phyloP scores from a whole-genome alignment of 306 rosid species.

The Lathyrus tuberosus region DNA sequence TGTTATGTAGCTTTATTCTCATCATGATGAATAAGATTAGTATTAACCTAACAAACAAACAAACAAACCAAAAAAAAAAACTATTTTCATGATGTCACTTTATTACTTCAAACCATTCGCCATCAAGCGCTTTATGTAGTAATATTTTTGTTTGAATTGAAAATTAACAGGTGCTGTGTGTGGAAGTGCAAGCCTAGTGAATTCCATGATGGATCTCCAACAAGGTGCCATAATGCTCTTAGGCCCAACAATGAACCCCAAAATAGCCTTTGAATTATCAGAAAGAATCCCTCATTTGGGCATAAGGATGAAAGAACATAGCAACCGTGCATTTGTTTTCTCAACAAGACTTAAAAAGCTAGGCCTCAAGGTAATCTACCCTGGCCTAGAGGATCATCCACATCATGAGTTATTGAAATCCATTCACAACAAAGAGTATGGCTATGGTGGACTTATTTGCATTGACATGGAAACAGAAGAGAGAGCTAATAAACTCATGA shows the following conservation, averaged over 20 bases:
- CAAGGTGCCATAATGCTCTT: constrained; percentile 86
- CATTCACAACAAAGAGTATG: constrained; percentile 66
- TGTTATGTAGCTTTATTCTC: constrained; percentile 3
- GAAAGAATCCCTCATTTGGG: constrained; percentile 85
- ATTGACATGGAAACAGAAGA: constrained; percentile 92
- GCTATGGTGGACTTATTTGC: constrained; percentile 80
- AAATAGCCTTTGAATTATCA: constrained; percentile 86
- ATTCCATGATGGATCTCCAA: constrained; percentile 92
- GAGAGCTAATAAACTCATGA: constrained; percentile 75
- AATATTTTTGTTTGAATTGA: background rate
- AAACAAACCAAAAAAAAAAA: too few relatives aligned
- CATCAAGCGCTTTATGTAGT: background rate
- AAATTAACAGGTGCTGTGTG: constrained; percentile 71
- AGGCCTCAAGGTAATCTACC: constrained; percentile 78
- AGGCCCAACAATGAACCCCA: constrained; percentile 95
- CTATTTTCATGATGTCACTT: background rate
- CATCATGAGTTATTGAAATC: constrained; percentile 63
- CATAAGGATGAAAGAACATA: constrained; percentile 80
- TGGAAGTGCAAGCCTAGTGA: constrained; percentile 74
- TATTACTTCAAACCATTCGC: background rate
- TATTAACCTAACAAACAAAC: too few relatives aligned
- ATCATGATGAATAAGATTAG: background rate
- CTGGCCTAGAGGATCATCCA: constrained; percentile 83
- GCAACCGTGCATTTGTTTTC: constrained; percentile 59
- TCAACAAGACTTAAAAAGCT: constrained; percentile 62